Evolutionary conservation across 257 asterid species (phyloP).

Genomic region (Scutellaria galericulata): DNA sequence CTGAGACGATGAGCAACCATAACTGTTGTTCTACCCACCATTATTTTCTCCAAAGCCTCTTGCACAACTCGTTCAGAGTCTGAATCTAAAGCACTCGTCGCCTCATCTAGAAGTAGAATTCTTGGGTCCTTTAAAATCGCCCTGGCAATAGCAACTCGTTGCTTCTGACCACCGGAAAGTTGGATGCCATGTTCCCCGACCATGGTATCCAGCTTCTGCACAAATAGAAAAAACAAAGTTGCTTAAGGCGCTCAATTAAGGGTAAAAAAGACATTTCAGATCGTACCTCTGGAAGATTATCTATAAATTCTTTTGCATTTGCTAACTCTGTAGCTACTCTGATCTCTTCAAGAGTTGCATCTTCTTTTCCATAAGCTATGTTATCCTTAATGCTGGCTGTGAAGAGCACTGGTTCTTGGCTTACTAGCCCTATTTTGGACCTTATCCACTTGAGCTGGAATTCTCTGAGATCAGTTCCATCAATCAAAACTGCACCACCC

Average conservation of each 20-base stretch:
- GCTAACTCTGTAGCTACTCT: constrained; percentile 55
- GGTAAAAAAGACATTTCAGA: neutral
- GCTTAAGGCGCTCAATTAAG: too few species aligned
- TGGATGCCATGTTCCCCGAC: constrained; percentile 65
- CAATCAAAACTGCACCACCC: constrained; percentile 50
- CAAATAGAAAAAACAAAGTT: too few species aligned
- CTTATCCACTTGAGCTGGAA: constrained; percentile 62
- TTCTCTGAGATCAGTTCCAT: constrained; percentile 49
- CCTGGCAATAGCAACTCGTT: constrained; percentile 63
- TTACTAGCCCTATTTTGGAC: constrained; percentile 62
- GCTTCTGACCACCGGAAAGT: constrained; percentile 67
- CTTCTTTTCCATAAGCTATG: constrained; percentile 57
- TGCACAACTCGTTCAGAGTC: constrained; percentile 60
- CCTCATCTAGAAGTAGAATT: constrained; percentile 65
- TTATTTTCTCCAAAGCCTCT: constrained; percentile 54
- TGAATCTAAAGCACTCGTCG: constrained; percentile 65
- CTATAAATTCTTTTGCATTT: constrained; percentile 55
- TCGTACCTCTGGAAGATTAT: constrained; percentile 53
- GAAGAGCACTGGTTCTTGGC: constrained; percentile 70
- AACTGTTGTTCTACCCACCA: constrained; percentile 54
- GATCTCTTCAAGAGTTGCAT: constrained; percentile 56
- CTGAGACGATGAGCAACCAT: constrained; percentile 64
- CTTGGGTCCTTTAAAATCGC: constrained; percentile 58
- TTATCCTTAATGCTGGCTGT: constrained; percentile 61
- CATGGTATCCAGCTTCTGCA: constrained; percentile 58